Percentiles rank a stretch among this genome's conserved stretches.
phyloP scores from a whole-genome alignment of 257 asterid genomes.

The Rhazya stricta region DNA sequence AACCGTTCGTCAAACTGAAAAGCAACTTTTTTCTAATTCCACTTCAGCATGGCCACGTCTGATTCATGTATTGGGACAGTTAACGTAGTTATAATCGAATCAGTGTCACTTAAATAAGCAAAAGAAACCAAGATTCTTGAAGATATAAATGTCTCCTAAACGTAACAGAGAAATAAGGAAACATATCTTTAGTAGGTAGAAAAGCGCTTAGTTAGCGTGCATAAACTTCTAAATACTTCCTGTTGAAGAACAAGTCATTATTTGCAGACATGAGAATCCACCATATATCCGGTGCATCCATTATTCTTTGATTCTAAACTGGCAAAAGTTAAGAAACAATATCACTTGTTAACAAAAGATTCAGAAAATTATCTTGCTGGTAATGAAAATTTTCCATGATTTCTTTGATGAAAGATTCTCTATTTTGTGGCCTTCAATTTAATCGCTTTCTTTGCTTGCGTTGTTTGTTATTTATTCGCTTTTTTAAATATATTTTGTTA shows the following conservation, averaged over 20 bases:
- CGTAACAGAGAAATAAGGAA: not conserved
- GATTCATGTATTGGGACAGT: slow-evolving; percentile 2
- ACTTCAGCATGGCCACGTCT: not conserved
- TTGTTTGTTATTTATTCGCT: too few species aligned
- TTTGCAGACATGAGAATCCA: not conserved
- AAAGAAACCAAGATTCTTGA: not conserved
- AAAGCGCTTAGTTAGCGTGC: slow-evolving; percentile 7
- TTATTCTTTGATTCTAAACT: not conserved
- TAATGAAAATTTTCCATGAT: not conserved
- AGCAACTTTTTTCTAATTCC: not conserved
- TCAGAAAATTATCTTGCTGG: not conserved
- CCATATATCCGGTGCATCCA: not conserved
- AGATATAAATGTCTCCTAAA: not conserved
- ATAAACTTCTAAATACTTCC: not conserved
- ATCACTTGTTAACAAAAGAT: not conserved
- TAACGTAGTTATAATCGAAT: not conserved
- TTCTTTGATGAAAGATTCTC: not conserved
- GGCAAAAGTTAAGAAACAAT: not conserved
- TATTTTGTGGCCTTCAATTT: not conserved
- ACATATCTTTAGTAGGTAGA: slow-evolving; percentile 2
- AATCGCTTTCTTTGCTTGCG: not conserved
- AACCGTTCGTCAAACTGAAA: not conserved
- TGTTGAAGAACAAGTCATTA: not conserved
- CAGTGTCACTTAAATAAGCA: not conserved
- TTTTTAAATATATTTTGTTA: too few species aligned